These are phyloP conservation scores for Atalantia buxifolia DNA, from an alignment of 345 rosid species.

Conservation along the genomic window DNA sequence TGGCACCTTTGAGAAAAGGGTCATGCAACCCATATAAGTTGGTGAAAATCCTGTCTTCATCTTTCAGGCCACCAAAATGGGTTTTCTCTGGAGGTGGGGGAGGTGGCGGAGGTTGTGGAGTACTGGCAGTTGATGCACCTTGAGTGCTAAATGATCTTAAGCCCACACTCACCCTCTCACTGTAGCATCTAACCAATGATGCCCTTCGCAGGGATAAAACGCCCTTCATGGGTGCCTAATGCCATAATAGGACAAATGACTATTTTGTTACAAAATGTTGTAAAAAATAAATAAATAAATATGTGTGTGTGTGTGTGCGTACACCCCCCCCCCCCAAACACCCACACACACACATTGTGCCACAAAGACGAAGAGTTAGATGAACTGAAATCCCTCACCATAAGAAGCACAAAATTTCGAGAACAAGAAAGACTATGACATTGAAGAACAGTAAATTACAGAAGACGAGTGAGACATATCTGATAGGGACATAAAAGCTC, in stretches of 20 bases:
- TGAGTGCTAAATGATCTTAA: constrained; percentile 72
- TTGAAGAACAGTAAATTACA: background rate
- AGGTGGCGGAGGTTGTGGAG: constrained; percentile 78
- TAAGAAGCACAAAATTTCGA: background rate
- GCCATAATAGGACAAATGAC: background rate
- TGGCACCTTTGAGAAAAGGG: constrained; percentile 93
- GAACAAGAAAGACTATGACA: background rate
- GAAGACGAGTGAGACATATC: background rate
- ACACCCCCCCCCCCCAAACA: too few relatives aligned
- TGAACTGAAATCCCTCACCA: background rate
- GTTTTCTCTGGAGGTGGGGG: constrained; percentile 98
- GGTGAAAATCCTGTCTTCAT: constrained; percentile 93
- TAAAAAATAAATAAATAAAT: background rate
- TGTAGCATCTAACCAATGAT: constrained; percentile 34
- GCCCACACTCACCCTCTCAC: constrained; percentile 43
- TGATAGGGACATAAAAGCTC: background rate
- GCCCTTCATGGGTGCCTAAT: constrained; percentile 79
- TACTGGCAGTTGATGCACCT: constrained; percentile 57
- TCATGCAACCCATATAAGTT: constrained; percentile 89
- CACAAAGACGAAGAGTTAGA: background rate
- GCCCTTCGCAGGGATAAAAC: constrained; percentile 64
- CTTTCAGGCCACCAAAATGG: constrained; percentile 93
- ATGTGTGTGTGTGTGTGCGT: too few relatives aligned
- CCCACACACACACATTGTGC: background rate
- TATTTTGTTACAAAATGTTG: background rate